These are phyloP conservation scores for Nemania bipapillata DNA, from an alignment of 2,329 filamentous ascomycete species.

Conservation along the genomic window DNA sequence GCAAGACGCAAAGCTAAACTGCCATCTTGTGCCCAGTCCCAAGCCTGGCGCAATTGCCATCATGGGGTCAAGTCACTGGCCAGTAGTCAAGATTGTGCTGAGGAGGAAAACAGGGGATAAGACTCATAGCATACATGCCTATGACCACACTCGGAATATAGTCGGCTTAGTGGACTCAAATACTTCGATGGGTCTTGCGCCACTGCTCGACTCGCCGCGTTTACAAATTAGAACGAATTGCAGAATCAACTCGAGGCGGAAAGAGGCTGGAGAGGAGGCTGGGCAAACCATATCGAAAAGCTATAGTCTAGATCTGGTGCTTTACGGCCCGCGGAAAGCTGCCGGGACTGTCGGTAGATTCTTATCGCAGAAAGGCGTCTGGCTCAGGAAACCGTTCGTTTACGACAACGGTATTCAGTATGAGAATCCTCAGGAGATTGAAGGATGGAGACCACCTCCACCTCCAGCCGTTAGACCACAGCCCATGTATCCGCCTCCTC, in stretches of 20 bases:
- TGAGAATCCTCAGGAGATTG: constrained; percentile 77
- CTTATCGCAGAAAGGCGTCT: constrained; percentile 73
- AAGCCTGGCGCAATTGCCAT: constrained; percentile 71
- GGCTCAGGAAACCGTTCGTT: constrained; percentile 68
- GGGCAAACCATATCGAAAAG: constrained; percentile 70
- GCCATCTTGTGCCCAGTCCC: constrained; percentile 73
- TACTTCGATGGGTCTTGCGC: constrained; percentile 74
- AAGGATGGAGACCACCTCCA: constrained; percentile 57
- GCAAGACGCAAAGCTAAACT: constrained; percentile 73
- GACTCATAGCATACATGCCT: constrained; percentile 73
- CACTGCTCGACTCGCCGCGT: constrained; percentile 74
- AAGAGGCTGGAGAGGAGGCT: constrained; percentile 69
- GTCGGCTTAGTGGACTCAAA: constrained; percentile 80
- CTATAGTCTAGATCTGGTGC: constrained; percentile 75
- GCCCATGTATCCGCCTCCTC: constrained; percentile 44
- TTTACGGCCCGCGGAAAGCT: constrained; percentile 80
- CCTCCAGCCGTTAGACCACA: constrained; percentile 50
- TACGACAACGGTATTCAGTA: constrained; percentile 73
- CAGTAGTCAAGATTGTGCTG: constrained; percentile 77
- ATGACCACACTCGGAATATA: constrained; percentile 74
- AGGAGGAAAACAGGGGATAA: constrained; percentile 67
- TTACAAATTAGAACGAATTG: constrained; percentile 76
- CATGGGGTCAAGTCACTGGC: constrained; percentile 71
- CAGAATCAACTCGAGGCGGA: constrained; percentile 74
- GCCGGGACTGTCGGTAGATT: constrained; percentile 73